Percentiles rank a stretch among this genome's conserved stretches.
These are phyloP conservation scores for Cymbopogon citratus DNA, from an alignment of 176 grass and related monocot species.

Conservation along the genomic window DNA sequence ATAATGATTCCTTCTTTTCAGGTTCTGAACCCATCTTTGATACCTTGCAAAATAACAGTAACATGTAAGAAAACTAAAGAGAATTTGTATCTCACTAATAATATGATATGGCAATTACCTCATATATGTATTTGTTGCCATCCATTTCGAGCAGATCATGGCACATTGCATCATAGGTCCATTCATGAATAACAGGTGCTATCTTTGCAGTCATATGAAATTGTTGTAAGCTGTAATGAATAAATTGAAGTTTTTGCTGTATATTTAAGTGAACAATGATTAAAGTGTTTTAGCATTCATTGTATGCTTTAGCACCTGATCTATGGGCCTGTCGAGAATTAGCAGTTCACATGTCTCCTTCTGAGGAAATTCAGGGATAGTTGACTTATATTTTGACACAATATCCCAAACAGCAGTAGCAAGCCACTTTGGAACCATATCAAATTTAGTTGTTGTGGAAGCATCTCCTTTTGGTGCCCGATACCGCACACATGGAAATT, in stretches of 20 bases:
- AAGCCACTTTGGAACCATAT: constrained; percentile 77
- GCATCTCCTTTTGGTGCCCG: constrained; percentile 65
- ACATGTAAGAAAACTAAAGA: constrained; percentile 15
- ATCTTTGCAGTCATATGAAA: constrained; percentile 68
- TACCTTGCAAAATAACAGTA: constrained; percentile 48
- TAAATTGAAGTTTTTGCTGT: not conserved
- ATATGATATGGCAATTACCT: constrained; percentile 43
- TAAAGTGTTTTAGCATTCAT: not conserved
- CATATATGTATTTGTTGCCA: constrained; percentile 86
- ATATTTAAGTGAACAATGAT: constrained; percentile 1
- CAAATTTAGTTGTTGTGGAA: constrained; percentile 35
- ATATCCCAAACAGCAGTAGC: constrained; percentile 78
- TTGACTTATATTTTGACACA: constrained; percentile 78
- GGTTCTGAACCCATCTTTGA: constrained; percentile 49
- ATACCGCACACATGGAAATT: constrained; percentile 80
- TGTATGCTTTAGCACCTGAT: constrained; percentile 65
- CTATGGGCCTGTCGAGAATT: constrained; percentile 76
- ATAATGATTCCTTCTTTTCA: constrained; percentile 79
- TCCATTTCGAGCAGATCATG: constrained; percentile 93
- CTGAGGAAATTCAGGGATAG: constrained; percentile 88
- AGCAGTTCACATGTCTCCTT: constrained; percentile 97
- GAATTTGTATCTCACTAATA: not conserved
- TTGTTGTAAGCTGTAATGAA: constrained; percentile 27
- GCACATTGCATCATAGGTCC: constrained; percentile 96
- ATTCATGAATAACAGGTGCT: constrained; percentile 96